Evolutionary conservation across 805 yeast genomes (phyloP), one percentile per base, ranked within the genome.

Genomic region (Candida hungchunana): DNA sequence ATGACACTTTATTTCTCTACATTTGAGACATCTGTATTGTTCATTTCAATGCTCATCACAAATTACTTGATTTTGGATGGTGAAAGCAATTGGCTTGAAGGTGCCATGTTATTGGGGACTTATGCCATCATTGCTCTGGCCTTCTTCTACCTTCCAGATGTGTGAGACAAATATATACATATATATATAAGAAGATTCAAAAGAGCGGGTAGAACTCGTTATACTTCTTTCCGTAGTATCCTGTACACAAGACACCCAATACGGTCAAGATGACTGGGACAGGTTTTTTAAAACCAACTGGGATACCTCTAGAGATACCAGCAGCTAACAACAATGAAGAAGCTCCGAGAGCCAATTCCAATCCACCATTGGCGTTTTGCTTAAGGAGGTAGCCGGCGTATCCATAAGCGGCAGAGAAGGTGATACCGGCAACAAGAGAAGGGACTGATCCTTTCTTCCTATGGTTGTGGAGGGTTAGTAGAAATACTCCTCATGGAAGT

Each of bases 31-130:
- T 89, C 93, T 0, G 86, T 93, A 26, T 64, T 93, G 63, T 90
- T 93, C 60, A 81, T 87, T 27, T 77, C 96, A 15, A 95, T 93
- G 43, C 82, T 89, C 59, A 77, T 93, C 44, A 78, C 94, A 25
- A 89, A 89, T 55, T 82, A 83, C 58, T 71, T 89, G 51, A 82
- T 93, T 45, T 72, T 84, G 43, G 98, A 93, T 58, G 98, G 98
- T 39, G 95, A 87, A 60, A 77, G 89, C 42, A 90, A 93, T 59
- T 93, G 97, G 97, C 71, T 93, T 36, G 98, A 93, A 67, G 98
- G 98, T 36, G 87, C 81, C 25, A 81, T 93, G 93, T 70, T 93
- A 47, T 59, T 93, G 39, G 79, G 94, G 41, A 85, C 95, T 35
- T 93, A 93, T 58, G 58, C 81, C 39, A 82, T 93, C 38, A 80